These are phyloP conservation scores for Candida vaughaniae DNA, from an alignment of 805 yeast species.

Conservation along the genomic window DNA sequence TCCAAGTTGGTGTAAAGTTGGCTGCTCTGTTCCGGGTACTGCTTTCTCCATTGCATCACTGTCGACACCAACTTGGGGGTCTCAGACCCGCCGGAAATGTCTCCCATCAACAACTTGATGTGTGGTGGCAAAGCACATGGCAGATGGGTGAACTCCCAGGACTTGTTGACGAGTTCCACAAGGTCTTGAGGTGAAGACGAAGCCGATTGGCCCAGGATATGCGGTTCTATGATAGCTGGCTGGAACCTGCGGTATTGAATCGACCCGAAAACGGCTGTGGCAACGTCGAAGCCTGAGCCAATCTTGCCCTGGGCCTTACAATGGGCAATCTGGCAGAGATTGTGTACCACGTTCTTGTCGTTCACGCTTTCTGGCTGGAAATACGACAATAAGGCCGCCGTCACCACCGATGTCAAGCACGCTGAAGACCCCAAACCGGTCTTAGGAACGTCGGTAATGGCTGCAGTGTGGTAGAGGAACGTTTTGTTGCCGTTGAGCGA, in stretches of 20 bases:
- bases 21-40: conserved; percentile 49
- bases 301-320: conserved; percentile 93
- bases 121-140: conserved; percentile 67
- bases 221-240: conserved; percentile 46
- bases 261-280: conserved; percentile 91
- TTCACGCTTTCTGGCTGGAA: conserved; percentile 25
- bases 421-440: conserved; percentile 98
- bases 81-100: conserved; percentile 87
- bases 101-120: conserved; percentile 83
- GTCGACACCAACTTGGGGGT: conserved; percentile 86
- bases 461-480: conserved; percentile 59
- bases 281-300: conserved; percentile 97
- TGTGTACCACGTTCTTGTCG: conserved; percentile 51
- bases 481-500: conserved; percentile 36
- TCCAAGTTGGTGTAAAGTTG: conserved; percentile 57
- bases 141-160: conserved; percentile 63
- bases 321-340: conserved; percentile 84
- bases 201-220: not conserved
- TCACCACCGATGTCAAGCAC: conserved; percentile 79
- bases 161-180: conserved; percentile 35
- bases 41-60: conserved; percentile 68
- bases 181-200: conserved; percentile 19
- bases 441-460: conserved; percentile 76
- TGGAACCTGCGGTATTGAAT: conserved; percentile 76
- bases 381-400: conserved; percentile 62